A percentile compares a stretch with the other conserved stretches of the same genome.
phyloP scores from a whole-genome alignment of 345 rosid species.

The Isatis tinctoria region DNA sequence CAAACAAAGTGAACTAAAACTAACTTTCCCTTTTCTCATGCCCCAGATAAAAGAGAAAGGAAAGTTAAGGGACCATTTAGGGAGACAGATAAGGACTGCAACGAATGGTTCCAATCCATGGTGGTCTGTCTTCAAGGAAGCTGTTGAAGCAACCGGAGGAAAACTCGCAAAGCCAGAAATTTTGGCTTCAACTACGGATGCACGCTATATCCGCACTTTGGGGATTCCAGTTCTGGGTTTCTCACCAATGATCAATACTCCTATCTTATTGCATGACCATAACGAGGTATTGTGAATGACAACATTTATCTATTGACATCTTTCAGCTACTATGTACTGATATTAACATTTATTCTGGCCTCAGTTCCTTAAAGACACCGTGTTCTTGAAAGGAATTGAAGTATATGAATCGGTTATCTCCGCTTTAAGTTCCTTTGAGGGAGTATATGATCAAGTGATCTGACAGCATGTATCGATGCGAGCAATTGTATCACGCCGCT shows the following conservation, averaged over 20 bases:
- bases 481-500: not conserved
- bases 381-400: constrained; percentile 73
- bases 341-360: not conserved
- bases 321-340: not conserved
- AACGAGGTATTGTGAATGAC: constrained; percentile 60
- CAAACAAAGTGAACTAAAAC: not conserved
- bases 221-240: constrained; percentile 84
- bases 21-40: constrained; percentile 1
- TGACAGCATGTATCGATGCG: constrained; percentile 5
- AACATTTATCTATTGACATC: not conserved
- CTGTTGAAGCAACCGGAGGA: constrained; percentile 68
- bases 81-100: constrained; percentile 59
- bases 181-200: constrained; percentile 84
- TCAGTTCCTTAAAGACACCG: constrained; percentile 66
- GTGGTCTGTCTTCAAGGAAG: constrained; percentile 80
- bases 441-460: constrained; percentile 31
- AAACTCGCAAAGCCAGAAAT: constrained; percentile 83
- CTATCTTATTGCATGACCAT: constrained; percentile 83
- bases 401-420: constrained; percentile 72
- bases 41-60: constrained; percentile 57
- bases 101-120: constrained; percentile 79
- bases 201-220: constrained; percentile 52
- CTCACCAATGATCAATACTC: constrained; percentile 84
- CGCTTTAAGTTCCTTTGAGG: constrained; percentile 59
- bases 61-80: constrained; percentile 52